Conservation (phyloP, 371 early-diverging fungal genomes). For the Entomophthora muscae region DNA sequence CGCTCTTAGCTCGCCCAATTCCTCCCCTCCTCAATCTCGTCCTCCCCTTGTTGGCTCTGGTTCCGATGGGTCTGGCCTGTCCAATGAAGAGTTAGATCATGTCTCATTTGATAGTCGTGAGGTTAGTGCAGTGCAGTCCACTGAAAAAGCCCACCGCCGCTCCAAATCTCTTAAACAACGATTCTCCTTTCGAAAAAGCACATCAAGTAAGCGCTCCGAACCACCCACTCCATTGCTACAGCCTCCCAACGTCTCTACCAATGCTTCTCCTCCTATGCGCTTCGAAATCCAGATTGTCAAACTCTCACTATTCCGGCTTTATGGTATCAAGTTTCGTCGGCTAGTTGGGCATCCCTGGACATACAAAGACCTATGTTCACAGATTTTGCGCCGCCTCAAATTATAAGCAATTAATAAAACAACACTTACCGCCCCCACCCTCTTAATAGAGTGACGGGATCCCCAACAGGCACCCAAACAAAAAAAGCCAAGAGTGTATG, state of each 20-base stretch:
- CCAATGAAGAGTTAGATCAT: too few relatives aligned
- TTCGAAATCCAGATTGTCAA: conserved; percentile 56
- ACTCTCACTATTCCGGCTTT: conserved; percentile 47
- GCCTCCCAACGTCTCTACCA: neutral
- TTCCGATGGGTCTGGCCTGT: neutral
- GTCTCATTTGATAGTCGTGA: too few relatives aligned
- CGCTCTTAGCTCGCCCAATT: neutral
- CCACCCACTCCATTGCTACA: neutral
- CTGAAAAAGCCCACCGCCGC: neutral
- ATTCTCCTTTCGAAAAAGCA: neutral
- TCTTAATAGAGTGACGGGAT: too few relatives aligned
- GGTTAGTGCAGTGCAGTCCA: too few relatives aligned
- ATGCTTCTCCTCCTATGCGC: conserved; percentile 19
- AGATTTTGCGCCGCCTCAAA: conserved; percentile 22
- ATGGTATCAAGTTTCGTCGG: conserved; percentile 55
- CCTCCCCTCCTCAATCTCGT: neutral
- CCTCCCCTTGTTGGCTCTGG: neutral
- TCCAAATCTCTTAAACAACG: neutral
- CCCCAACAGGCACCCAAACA: too few relatives aligned
- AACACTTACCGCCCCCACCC: too few relatives aligned
- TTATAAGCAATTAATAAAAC: neutral
- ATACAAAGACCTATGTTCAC: conserved; percentile 50
- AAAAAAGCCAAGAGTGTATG: too few relatives aligned
- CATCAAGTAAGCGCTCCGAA: conserved; percentile 1
- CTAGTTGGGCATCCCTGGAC: conserved; percentile 57